Percentiles rank a stretch among this genome's conserved stretches.
Conservation (phyloP, 805 yeast species). For the Millerozyma miso region DNA sequence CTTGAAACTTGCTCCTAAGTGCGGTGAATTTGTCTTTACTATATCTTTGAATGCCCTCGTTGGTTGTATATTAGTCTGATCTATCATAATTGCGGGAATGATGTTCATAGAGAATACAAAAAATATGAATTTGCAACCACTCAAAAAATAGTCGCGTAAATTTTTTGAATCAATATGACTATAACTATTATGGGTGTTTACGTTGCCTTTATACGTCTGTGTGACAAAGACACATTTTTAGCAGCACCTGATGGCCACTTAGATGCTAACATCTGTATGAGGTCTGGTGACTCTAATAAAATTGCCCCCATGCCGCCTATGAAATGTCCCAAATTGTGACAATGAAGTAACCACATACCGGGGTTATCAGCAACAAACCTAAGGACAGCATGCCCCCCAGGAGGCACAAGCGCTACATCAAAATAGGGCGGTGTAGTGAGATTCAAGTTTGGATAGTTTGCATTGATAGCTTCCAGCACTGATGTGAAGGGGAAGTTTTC, state of each 20-base stretch:
- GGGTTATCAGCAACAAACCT: conserved; percentile 30
- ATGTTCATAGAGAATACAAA: too few species aligned
- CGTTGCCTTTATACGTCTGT: too few species aligned
- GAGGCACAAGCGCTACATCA: conserved; percentile 24
- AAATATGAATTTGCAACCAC: neutral
- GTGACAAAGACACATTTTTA: too few species aligned
- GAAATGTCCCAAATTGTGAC: conserved; percentile 32
- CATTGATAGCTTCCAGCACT: conserved; percentile 19
- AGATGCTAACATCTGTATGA: neutral
- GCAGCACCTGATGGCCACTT: too few species aligned
- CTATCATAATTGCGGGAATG: neutral
- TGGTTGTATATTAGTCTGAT: neutral
- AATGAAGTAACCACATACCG: conserved; percentile 29
- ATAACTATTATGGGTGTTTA: too few species aligned
- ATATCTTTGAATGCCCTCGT: too few species aligned
- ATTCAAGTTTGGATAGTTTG: conserved; percentile 11
- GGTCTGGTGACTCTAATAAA: conserved; percentile 1
- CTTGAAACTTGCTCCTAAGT: too few species aligned
- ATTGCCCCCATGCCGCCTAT: conserved; percentile 25
- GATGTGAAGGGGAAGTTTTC: conserved; percentile 20
- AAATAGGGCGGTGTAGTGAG: conserved; percentile 20
- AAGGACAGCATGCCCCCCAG: conserved; percentile 29
- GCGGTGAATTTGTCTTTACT: too few species aligned
- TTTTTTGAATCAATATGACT: too few species aligned
- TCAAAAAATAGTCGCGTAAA: too few species aligned